phyloP scores from a whole-genome alignment of 768 basidiomycete species.

The Macrolepiota albuminosa region DNA sequence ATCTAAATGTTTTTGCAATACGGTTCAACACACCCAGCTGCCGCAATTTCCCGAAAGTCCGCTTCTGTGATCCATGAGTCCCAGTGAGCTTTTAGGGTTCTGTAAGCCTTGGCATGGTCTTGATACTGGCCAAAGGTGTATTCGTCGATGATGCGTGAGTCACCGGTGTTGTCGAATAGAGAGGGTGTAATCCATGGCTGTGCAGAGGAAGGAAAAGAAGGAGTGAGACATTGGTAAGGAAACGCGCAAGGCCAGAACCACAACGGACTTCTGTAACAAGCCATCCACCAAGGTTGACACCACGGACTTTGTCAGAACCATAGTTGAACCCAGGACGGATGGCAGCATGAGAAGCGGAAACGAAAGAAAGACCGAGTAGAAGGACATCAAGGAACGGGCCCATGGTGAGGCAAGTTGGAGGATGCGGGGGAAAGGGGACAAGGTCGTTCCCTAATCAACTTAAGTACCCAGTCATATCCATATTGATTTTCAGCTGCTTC shows the following conservation, averaged over 20 bases:
- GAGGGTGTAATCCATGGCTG: constrained; percentile 80
- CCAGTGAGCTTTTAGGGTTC: constrained; percentile 63
- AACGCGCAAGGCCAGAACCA: background rate
- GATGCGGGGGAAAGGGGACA: background rate
- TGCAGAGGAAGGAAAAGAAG: constrained; percentile 5
- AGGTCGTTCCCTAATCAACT: background rate
- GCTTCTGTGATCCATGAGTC: constrained; percentile 78
- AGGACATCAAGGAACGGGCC: constrained; percentile 13
- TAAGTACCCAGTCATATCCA: constrained; percentile 11
- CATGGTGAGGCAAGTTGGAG: constrained; percentile 5
- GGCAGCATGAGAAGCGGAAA: constrained; percentile 24
- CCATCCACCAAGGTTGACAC: constrained; percentile 76
- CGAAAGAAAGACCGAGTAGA: constrained; percentile 24
- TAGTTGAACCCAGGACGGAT: constrained; percentile 64
- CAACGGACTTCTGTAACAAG: constrained; percentile 39
- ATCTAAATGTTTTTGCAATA: constrained; percentile 1
- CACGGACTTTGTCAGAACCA: constrained; percentile 68
- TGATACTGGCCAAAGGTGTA: constrained; percentile 73
- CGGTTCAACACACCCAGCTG: constrained; percentile 53
- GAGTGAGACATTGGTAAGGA: background rate
- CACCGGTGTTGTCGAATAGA: constrained; percentile 65
- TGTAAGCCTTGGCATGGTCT: constrained; percentile 40
- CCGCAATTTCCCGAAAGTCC: constrained; percentile 72
- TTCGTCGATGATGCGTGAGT: constrained; percentile 62
- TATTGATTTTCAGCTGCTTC: constrained; percentile 17